Evolutionary conservation across 192 early-diverging fungal genomes (phyloP).

Genomic region (Phlyctochytrium bullatum): DNA sequence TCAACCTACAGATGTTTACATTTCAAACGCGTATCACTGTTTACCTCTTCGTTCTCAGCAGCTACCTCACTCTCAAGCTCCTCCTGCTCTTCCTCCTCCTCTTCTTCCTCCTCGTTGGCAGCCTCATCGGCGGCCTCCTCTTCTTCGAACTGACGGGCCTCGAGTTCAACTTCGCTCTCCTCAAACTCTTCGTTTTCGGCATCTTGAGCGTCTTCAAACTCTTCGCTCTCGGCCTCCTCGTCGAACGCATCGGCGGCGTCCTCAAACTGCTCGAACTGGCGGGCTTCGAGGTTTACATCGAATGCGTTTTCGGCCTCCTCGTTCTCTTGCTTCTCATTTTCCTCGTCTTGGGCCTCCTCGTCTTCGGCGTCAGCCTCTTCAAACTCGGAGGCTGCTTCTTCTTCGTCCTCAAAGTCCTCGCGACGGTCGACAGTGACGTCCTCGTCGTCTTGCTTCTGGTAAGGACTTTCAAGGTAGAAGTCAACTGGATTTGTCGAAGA

Average conservation of each 20-base stretch:
- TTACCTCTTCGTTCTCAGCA: not conserved
- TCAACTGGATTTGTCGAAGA: not conserved
- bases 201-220: not conserved
- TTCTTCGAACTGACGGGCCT: no score
- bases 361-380: no score
- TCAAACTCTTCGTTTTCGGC: not conserved
- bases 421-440: not conserved
- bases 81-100: not conserved
- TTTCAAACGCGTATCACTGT: no score
- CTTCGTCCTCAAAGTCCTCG: not conserved
- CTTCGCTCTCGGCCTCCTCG: not conserved
- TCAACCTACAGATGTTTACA: not conserved
- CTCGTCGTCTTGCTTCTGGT: not conserved
- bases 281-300: not conserved
- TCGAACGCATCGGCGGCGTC: not conserved
- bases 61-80: not conserved
- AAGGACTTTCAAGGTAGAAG: not conserved
- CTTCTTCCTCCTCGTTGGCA: not conserved
- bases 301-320: not conserved
- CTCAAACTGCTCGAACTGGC: not conserved
- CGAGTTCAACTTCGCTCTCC: not conserved
- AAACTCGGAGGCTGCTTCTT: no score
- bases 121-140: not conserved
- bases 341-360: not conserved
- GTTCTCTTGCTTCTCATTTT: not conserved